These are phyloP conservation scores for Ambispora gerdemannii DNA, from an alignment of 192 early-diverging fungal species.

Conservation along the genomic window DNA sequence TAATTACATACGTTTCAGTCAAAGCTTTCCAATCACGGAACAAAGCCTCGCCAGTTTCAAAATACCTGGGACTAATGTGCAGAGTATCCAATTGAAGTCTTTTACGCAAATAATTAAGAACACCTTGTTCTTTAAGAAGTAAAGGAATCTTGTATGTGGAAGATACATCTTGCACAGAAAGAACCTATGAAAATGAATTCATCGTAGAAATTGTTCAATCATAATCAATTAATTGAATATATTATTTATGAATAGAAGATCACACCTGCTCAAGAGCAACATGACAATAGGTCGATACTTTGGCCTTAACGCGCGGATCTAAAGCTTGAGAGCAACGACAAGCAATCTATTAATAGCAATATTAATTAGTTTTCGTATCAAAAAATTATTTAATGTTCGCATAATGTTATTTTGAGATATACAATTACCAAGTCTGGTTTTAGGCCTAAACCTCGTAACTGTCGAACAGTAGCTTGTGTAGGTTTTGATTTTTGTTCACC, in stretches of 20 bases:
- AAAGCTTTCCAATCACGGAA: constrained; percentile 87
- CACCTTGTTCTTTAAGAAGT: constrained; percentile 80
- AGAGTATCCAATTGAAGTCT: constrained; percentile 71
- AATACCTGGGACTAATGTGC: constrained; percentile 50
- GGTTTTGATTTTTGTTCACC: constrained; percentile 99
- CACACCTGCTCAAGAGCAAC: constrained; percentile 84
- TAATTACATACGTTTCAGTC: constrained; percentile 49
- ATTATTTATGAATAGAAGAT: neutral
- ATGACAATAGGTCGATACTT: constrained; percentile 99
- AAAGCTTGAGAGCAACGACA: constrained; percentile 83
- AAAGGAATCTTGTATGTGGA: constrained; percentile 97
- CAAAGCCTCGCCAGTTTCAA: constrained; percentile 57
- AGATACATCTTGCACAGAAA: constrained; percentile 95
- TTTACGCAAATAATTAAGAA: constrained; percentile 78
- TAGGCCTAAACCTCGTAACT: constrained; percentile 91
- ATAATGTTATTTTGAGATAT: too few species aligned
- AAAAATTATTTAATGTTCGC: constrained; percentile 31
- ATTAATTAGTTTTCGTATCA: neutral
- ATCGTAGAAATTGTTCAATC: neutral
- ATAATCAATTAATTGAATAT: neutral
- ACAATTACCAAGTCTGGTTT: constrained; percentile 74
- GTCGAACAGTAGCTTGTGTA: constrained; percentile 93
- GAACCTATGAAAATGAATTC: constrained; percentile 30
- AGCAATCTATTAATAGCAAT: constrained; percentile 63
- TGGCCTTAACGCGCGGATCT: constrained; percentile 77